Conservation (phyloP, 2,329 filamentous ascomycete species). For the Colletotrichum tofieldiae region DNA sequence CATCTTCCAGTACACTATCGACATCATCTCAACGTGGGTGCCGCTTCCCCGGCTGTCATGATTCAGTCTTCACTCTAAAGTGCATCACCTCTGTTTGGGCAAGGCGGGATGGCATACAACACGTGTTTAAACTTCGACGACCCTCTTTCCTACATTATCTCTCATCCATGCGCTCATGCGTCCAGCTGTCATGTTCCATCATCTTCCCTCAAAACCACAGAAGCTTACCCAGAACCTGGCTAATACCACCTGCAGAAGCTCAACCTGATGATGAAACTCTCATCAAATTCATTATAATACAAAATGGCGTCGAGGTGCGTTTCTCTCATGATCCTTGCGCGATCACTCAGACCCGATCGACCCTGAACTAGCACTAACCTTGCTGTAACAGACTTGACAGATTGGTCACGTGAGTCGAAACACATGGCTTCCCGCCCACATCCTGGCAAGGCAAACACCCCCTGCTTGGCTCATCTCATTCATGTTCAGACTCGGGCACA, state of each 20-base stretch:
- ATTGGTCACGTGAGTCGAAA: conserved; percentile 83
- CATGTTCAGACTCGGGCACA: not conserved
- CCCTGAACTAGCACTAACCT: conserved; percentile 49
- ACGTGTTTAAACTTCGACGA: conserved; percentile 31
- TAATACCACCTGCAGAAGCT: conserved; percentile 29
- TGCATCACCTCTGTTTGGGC: conserved; percentile 41
- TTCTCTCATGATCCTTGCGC: conserved; percentile 10
- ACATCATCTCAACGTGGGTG: conserved; percentile 18
- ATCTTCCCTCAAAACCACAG: not conserved
- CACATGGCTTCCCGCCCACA: conserved; percentile 1
- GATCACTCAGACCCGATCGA: conserved; percentile 44
- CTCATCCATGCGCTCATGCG: conserved; percentile 18
- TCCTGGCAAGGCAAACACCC: not conserved
- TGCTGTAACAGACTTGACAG: conserved; percentile 78
- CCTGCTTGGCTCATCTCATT: conserved; percentile 1
- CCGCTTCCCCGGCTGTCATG: conserved; percentile 25
- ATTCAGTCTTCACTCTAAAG: conserved; percentile 32
- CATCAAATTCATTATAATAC: conserved; percentile 50
- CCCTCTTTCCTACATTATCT: conserved; percentile 5
- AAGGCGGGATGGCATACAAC: conserved; percentile 39
- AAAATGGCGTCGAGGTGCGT: conserved; percentile 72
- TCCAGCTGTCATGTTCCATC: conserved; percentile 8
- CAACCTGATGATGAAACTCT: conserved; percentile 43
- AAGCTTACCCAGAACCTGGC: not conserved
- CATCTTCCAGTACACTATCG: conserved; percentile 13